These are phyloP conservation scores for Calonectria honghensis DNA, from an alignment of 2,329 filamentous ascomycete genomes.

Conservation along the genomic window DNA sequence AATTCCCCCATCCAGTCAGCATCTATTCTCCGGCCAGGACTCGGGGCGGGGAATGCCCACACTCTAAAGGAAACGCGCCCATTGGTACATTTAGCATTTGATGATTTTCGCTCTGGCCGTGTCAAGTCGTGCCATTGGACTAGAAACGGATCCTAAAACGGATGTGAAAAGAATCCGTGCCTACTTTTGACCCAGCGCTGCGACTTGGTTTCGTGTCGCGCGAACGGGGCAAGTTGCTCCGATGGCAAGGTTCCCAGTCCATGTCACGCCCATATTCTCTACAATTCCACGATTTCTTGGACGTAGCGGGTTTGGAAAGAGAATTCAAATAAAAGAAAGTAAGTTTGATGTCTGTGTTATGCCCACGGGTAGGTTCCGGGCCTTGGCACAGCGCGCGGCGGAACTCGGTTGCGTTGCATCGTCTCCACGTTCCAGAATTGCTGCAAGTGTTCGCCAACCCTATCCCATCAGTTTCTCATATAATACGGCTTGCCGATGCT, in stretches of 20 bases:
- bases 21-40: constrained; percentile 22
- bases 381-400: background rate
- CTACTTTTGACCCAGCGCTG: background rate
- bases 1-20: constrained; percentile 23
- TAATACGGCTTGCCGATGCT: background rate
- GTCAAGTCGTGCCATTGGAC: background rate
- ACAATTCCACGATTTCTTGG: background rate
- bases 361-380: background rate
- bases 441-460: background rate
- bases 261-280: background rate
- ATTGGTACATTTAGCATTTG: constrained; percentile 8
- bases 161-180: constrained; percentile 1
- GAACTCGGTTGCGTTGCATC: constrained; percentile 6
- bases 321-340: no score
- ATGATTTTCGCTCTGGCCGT: constrained; percentile 3
- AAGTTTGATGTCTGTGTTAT: background rate
- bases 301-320: background rate
- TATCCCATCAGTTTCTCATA: background rate
- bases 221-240: background rate
- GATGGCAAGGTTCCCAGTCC: background rate
- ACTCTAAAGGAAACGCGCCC: background rate
- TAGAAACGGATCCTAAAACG: background rate
- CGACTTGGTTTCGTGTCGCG: background rate
- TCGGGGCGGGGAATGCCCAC: constrained; percentile 13
- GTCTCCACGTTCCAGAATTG: constrained; percentile 7